Conservation (phyloP, 129 eudicot genomes). For the Dittrichia graveolens region DNA sequence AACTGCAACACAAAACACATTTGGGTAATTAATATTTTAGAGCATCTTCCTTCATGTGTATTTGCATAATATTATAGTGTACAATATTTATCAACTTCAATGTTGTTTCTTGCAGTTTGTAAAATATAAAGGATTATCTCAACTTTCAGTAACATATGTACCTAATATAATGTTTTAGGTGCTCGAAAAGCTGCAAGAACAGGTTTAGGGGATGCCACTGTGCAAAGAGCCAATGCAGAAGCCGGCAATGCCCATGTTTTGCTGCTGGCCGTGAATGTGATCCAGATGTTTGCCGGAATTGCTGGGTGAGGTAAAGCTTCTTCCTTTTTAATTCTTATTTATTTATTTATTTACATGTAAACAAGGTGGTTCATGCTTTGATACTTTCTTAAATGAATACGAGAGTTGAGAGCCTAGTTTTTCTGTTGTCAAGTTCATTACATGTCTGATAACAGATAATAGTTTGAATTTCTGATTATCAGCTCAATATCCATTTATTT, state of each 20-base stretch:
- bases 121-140: constrained; percentile 3
- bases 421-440: neutral
- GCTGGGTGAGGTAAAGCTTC: constrained; percentile 90
- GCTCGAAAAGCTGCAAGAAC: constrained; percentile 94
- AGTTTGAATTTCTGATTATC: neutral
- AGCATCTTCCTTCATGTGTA: neutral
- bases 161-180: constrained; percentile 48
- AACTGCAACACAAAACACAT: constrained; percentile 15
- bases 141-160: constrained; percentile 4
- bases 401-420: neutral
- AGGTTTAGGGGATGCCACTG: constrained; percentile 99
- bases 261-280: constrained; percentile 99
- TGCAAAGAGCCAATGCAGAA: constrained; percentile 99
- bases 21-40: neutral
- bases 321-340: neutral
- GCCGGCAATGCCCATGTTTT: constrained; percentile 98
- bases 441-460: constrained; percentile 5
- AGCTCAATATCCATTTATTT: constrained; percentile 11
- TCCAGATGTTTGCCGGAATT: constrained; percentile 97
- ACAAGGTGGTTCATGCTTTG: neutral
- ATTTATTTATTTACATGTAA: constrained; percentile 8
- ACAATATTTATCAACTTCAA: constrained; percentile 7
- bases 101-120: constrained; percentile 18
- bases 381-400: neutral
- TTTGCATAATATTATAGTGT: neutral